Conservation (phyloP, 768 basidiomycete species). For the Mycena rebaudengoi region DNA sequence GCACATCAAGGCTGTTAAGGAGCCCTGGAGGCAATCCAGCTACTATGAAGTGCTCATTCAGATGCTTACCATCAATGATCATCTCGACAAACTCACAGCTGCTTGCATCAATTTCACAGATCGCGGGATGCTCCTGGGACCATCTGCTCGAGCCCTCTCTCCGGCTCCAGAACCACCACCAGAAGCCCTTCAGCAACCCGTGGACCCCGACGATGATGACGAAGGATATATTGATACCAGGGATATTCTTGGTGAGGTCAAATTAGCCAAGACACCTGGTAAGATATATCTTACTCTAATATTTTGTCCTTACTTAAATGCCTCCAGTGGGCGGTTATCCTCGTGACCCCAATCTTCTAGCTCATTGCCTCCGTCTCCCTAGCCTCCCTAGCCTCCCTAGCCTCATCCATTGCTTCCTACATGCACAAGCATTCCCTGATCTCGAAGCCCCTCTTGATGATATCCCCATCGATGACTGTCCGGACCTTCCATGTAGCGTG, state of each 20-base stretch:
- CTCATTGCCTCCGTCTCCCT: not conserved
- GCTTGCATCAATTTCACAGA: too few species aligned
- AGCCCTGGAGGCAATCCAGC: too few species aligned
- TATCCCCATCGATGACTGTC: slow-evolving; percentile 26
- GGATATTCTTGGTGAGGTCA: not conserved
- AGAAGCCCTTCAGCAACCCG: slow-evolving; percentile 2
- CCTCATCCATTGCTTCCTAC: slow-evolving; percentile 31
- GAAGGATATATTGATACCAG: too few species aligned
- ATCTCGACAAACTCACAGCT: slow-evolving; percentile 38
- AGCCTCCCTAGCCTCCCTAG: not conserved
- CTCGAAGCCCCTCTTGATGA: slow-evolving; percentile 8
- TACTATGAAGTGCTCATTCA: too few species aligned
- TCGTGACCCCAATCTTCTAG: not conserved
- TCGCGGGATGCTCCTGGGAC: too few species aligned
- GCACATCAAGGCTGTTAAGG: slow-evolving; percentile 46
- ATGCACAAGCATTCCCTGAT: slow-evolving; percentile 29
- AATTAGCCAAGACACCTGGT: slow-evolving; percentile 2
- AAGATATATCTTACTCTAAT: too few species aligned
- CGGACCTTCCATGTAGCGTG: slow-evolving; percentile 27
- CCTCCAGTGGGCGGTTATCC: not conserved
- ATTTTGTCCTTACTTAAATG: not conserved
- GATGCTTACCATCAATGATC: slow-evolving; percentile 40
- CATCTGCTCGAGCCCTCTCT: slow-evolving; percentile 21
- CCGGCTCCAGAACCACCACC: not conserved
- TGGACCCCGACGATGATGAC: too few species aligned